Conservation (phyloP, 139 green algal species). For the Chlorella sp. region DNA sequence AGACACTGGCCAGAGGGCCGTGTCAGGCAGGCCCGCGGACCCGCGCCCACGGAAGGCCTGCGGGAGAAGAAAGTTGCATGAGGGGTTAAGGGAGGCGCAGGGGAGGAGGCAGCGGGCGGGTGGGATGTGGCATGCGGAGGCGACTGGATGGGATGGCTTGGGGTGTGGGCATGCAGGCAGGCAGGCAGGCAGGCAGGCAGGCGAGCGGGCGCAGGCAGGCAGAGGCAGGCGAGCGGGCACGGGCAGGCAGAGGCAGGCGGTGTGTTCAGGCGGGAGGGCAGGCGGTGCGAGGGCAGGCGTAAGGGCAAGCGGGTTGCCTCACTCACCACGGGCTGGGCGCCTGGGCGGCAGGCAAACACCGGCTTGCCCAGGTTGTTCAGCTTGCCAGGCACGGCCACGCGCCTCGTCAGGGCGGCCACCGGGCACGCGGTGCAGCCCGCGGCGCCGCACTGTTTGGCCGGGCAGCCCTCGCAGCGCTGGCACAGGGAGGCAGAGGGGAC, state of each 20-base stretch:
- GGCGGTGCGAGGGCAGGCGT: too few relatives aligned
- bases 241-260: too few relatives aligned
- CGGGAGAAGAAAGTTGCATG: not conserved
- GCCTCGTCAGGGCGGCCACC: not conserved
- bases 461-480: slow-evolving; percentile 24
- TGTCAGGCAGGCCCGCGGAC: not conserved
- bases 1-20: not conserved
- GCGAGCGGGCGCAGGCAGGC: too few relatives aligned
- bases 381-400: not conserved
- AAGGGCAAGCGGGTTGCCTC: too few relatives aligned
- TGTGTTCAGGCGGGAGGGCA: too few relatives aligned
- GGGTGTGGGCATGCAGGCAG: too few relatives aligned
- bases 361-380: not conserved
- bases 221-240: too few relatives aligned
- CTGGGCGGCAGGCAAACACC: not conserved
- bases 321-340: not conserved
- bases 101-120: not conserved
- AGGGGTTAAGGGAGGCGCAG: not conserved
- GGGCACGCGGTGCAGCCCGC: not conserved
- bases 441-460: not conserved
- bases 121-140: not conserved
- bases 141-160: not conserved
- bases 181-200: too few relatives aligned
- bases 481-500: not conserved
- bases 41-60: not conserved